Base-by-base conservation (phyloP, 2,329 filamentous ascomycete genomes). In the Chrysosporium queenslandicum region DNA sequence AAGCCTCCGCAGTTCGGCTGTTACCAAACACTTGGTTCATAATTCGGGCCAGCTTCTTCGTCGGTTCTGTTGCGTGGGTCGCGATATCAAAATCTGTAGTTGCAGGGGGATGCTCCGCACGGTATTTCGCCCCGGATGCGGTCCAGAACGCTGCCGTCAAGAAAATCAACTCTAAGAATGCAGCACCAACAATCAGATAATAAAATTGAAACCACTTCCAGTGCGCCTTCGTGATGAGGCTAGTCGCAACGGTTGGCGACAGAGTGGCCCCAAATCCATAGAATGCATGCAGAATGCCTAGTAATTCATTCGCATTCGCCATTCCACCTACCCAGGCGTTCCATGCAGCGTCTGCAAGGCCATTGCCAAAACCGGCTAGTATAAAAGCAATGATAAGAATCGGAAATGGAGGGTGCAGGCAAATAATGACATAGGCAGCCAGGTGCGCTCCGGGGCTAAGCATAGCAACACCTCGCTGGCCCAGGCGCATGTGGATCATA, bases 191-290 rank as follows among this genome's bases (percentile, higher is more conserved):
- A 79, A 87, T 83, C 51, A 87, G 66, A 61, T 87, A 87, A 67
- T 86, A 89, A 66, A 85, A 89, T 8, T 72, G 71, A 60, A 83
- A 87, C 86, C 86, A 91, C 1, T 71, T 70, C 51, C 82, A 65
- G 6, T 69, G 58, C 0, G 69, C 78, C 60, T 80, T 82, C 1
- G 82, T 81, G 30, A 88, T 77, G 76, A 90, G 82, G 14, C 77
- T 76, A 0, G 85, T 87, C 4, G 85, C 84, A 56, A 88, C 75
- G 2, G 87, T 67, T 0, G 86, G 86, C 1, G 76, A 73, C n/a
- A 87, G 70, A 0, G 82, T 81, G 2, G 81, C 84, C 1, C 85
- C 85, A 0, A 85, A 61, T 1, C 84, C 83, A 60, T 87, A 88
- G 27, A 78, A 77, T 1, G 78, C 83, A 63, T 88, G 84, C 20